Evolutionary conservation across 208 protist species (phyloP).

Genomic region (Leptomonas pyrrhocoris): DNA sequence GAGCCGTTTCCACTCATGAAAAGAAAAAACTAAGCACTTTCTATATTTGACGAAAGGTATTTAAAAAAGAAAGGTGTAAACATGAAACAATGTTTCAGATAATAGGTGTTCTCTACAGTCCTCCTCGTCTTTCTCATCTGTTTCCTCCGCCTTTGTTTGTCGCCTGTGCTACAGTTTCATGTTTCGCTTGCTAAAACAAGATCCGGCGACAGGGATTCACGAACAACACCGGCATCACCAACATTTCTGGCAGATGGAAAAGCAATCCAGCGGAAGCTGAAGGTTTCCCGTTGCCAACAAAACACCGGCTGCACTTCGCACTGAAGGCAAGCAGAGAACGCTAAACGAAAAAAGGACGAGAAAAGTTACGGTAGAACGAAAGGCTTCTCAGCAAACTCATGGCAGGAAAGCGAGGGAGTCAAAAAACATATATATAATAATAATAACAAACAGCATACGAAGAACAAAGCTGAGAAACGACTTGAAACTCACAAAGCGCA

Average conservation of each 20-base stretch:
- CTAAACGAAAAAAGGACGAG: background rate
- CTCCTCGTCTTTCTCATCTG: background rate
- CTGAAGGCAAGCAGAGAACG: background rate
- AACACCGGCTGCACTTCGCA: background rate
- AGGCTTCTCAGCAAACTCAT: background rate
- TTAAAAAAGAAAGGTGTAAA: conserved; percentile 18
- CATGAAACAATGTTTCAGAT: background rate
- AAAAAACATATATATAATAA: conserved; percentile 2
- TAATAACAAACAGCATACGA: background rate
- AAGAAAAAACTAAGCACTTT: conserved; percentile 7
- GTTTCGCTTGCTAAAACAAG: conserved; percentile 24
- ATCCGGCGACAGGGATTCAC: background rate
- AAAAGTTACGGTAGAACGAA: conserved; percentile 2
- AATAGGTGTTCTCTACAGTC: conserved; percentile 4
- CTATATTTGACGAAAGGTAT: conserved; percentile 7
- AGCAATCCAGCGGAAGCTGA: too few relatives aligned
- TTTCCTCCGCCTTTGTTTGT: background rate
- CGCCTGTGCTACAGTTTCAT: background rate
- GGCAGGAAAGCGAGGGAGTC: background rate
- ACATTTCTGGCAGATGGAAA: too few relatives aligned
- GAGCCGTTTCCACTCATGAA: background rate
- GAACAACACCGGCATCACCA: too few relatives aligned
- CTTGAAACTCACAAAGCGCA: background rate
- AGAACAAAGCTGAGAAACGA: background rate
- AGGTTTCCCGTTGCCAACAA: background rate